Percentiles rank a stretch among this genome's conserved stretches.
phyloP scores from a whole-genome alignment of 768 basidiomycete species.

The Mycena crocata region DNA sequence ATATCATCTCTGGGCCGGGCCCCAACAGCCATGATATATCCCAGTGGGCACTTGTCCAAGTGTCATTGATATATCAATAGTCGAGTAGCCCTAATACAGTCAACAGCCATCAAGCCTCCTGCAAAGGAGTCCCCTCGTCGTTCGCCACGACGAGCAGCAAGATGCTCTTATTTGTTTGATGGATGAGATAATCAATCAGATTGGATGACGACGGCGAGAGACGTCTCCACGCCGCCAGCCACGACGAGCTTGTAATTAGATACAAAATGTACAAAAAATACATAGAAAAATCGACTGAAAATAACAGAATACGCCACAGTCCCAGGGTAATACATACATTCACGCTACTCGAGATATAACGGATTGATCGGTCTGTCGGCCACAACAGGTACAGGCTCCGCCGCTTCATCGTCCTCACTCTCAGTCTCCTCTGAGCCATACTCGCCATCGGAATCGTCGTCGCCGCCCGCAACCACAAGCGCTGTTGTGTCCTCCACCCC shows the following conservation, averaged over 20 bases:
- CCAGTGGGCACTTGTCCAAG: too few relatives aligned
- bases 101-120: too few relatives aligned
- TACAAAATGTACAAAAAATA: background rate
- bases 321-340: background rate
- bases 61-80: too few relatives aligned
- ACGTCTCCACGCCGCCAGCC: background rate
- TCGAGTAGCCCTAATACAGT: too few relatives aligned
- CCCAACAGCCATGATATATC: too few relatives aligned
- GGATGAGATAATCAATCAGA: background rate
- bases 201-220: background rate
- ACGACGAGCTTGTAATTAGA: background rate
- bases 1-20: too few relatives aligned
- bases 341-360: background rate
- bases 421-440: background rate
- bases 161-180: background rate
- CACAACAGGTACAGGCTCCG: background rate
- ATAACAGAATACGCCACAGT: background rate
- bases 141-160: background rate
- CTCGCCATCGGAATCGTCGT: too few relatives aligned
- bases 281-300: background rate
- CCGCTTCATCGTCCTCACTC: background rate
- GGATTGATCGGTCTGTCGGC: background rate
- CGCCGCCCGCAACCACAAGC: too few relatives aligned
- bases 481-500: background rate
- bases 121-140: too few relatives aligned